A percentile compares a stretch with the other conserved stretches of the same genome.
These are phyloP conservation scores for Cyclospora cayetanensis DNA, from an alignment of 169 alveolate genomes.

Conservation along the genomic window DNA sequence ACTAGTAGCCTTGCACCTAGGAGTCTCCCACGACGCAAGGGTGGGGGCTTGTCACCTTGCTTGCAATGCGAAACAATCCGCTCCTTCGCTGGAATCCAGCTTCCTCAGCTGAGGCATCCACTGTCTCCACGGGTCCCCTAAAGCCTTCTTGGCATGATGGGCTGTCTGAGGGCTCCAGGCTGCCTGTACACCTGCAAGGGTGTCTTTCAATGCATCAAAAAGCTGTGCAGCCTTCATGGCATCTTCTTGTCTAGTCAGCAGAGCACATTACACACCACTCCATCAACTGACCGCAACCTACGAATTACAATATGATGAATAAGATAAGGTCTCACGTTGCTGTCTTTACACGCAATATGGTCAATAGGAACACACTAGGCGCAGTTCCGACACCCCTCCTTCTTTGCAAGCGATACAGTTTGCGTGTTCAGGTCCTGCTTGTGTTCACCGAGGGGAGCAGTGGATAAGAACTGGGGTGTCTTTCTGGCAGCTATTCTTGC, in stretches of 20 bases:
- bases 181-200: neutral
- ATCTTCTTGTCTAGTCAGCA: neutral
- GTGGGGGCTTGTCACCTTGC: no score
- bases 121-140: neutral
- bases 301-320: no score
- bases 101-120: neutral
- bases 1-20: no score
- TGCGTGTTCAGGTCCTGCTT: no score
- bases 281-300: neutral
- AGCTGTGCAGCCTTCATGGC: neutral
- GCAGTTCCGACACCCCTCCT: neutral
- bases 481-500: no score
- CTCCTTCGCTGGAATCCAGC: neutral
- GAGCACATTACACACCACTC: neutral
- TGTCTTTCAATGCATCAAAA: neutral
- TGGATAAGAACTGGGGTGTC: no score
- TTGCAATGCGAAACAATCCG: neutral
- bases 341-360: no score
- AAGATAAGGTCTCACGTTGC: neutral
- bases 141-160: neutral
- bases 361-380: no score
- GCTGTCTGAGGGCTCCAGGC: neutral
- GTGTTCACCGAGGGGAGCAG: no score
- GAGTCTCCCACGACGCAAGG: no score
- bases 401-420: neutral